Base-by-base conservation (phyloP, 192 early-diverging fungal species). In the Piromyces finnis region DNA sequence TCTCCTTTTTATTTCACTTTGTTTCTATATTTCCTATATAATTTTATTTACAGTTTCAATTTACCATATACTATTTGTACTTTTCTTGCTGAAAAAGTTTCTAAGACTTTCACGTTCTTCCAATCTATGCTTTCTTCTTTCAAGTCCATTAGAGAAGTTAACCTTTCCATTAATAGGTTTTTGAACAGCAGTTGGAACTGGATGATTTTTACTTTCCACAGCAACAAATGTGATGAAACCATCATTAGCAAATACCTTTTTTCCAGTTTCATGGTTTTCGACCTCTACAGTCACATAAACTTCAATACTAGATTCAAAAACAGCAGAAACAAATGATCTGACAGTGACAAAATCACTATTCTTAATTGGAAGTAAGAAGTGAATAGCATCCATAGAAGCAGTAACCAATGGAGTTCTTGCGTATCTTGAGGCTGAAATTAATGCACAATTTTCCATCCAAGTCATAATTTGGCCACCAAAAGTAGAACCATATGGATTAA, bases 401-500 rank as follows among this genome's bases (percentile, higher is more conserved):
- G 80, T 81, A 32, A 81, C 12, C 9, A 81, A 77, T 11, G 36
- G 80, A 30, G 17, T 30, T 77, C 80, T 77, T 17, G 80, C 79
- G 30, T 81, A 79, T 29, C 80, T 77, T 26, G 77, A 81, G 28
- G 78, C 80, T 5, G 80, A 81, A 6, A 81, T 77, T 29, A 78
- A 30, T 5, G 80, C 80, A 37, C 35, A 35, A 22, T 37, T 35
- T 79, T 81, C 80, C 80, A 81, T 81, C 35, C 30, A 68, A 30
- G 32, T 35, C 77, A 81, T 37, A 29, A 81, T 77, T 29, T 68
- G 30, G 22, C 80, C 80, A 30, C 80, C 80, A 12, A 81, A 81
- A 18, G 80, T 77, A 0, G 77, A 79, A 26, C 80, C 80, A 28
- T 80, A 39, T 80, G 78, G 29, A 77, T 93, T 93, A 22, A 90